Base-by-base conservation (phyloP, 1,284 basidiomycete genomes). In the Apiotrichum laibachii region DNA sequence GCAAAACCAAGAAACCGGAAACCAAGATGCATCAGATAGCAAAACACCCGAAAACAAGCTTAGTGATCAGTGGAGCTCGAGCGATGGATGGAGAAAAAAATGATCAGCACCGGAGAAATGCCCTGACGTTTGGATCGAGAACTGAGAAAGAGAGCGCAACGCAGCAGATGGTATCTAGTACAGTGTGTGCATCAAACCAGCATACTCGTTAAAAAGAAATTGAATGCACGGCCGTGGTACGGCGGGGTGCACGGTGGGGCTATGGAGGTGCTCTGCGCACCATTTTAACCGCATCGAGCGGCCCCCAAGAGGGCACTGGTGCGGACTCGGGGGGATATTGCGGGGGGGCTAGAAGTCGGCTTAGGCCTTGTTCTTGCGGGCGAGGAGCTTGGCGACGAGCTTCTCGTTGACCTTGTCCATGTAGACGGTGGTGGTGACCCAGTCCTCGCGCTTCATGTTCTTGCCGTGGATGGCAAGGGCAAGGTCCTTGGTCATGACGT, bases 401-500 rank as follows among this genome's bases (percentile, higher is more conserved):
- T 64, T 66, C 53, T 70, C 71, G 62, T 76, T 73, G 57, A 95
- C 91, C 58, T 87, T 85, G 78, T 94, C 90, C 86, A 95, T 88
- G 78, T 93, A 96, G 56, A 85, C 89, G 74, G 89, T 85, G 2
- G 93, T 97, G 39, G 91, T 81, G 42, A 94, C 93, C 90, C 92
- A 96, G 79, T 96, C 89, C 70, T 92, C 90, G 67, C 92, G 83
- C 81, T 86, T 86, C 88, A 94, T 88, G 65, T 84, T 78, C 84
- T 91, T 92, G 56, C 95, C 95, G 74, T 98, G 88, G 74, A 98
- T 97, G 15, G 92, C 88, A 37, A 98, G 83, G 26, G 95, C 95
- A 51, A 99, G 82, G 81, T 99, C 95, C 84, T 94, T 94, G 60
- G 94, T 97, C 93, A 97, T 97, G 61, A 96, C 76, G 10, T 87